Percentiles rank a stretch among this genome's conserved stretches.
phyloP scores from a whole-genome alignment of 1,139 yeast species.

The Pneumocystis murina region DNA sequence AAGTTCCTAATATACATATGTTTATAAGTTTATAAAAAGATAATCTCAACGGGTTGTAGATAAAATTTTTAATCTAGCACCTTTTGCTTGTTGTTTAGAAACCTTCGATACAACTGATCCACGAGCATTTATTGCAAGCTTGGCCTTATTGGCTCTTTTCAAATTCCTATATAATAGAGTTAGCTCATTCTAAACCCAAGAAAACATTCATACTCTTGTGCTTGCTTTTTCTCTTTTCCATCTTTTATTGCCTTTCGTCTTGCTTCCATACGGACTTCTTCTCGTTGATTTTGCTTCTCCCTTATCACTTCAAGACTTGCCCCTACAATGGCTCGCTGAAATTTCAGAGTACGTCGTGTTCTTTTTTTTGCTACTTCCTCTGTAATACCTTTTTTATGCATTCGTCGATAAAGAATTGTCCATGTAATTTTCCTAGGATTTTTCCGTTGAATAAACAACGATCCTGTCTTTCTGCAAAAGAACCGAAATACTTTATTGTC shows the following conservation, averaged over 20 bases:
- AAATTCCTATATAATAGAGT: slow-evolving; percentile 29
- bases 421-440: slow-evolving; percentile 99
- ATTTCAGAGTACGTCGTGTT: slow-evolving; percentile 92
- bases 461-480: slow-evolving; percentile 94
- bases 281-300: slow-evolving; percentile 92
- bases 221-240: slow-evolving; percentile 94
- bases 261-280: slow-evolving; percentile 95
- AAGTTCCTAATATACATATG: not conserved
- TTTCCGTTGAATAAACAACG: slow-evolving; percentile 99
- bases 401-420: slow-evolving; percentile 99
- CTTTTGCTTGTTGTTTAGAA: slow-evolving; percentile 29
- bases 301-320: slow-evolving; percentile 97
- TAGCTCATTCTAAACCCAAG: slow-evolving; percentile 57
- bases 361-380: slow-evolving; percentile 96
- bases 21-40: not conserved
- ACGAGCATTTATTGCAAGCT: not conserved
- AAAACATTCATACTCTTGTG: slow-evolving; percentile 83
- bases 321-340: slow-evolving; percentile 98
- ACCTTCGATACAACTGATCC: slow-evolving; percentile 39
- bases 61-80: slow-evolving; percentile 15
- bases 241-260: slow-evolving; percentile 81
- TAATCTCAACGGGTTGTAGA: not conserved
- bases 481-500: slow-evolving; percentile 98
- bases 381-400: slow-evolving; percentile 99
- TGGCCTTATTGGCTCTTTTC: not conserved